phyloP scores from a whole-genome alignment of 306 rosid species.

The Lathyrus tuberosus region DNA sequence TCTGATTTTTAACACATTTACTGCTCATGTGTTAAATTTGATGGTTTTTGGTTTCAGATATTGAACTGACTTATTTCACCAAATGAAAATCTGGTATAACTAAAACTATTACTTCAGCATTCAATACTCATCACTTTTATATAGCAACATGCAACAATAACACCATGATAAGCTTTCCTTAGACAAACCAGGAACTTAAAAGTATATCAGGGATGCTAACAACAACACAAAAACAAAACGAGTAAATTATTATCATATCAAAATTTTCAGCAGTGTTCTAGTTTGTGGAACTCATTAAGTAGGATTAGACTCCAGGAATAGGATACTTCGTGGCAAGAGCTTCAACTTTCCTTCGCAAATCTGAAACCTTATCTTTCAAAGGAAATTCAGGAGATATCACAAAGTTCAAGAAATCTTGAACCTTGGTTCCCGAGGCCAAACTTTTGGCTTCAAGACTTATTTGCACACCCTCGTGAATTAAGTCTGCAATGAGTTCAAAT shows the following conservation, averaged over 20 bases:
- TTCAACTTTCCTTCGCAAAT: slow-evolving; percentile 76
- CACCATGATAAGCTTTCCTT: neutral
- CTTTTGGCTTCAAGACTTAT: slow-evolving; percentile 70
- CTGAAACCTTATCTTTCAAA: slow-evolving; percentile 48
- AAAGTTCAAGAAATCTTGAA: slow-evolving; percentile 78
- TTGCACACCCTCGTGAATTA: slow-evolving; percentile 84
- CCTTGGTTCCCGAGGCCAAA: slow-evolving; percentile 69
- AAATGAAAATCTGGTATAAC: neutral
- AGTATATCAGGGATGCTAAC: neutral
- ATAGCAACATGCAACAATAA: neutral
- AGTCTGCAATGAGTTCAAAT: slow-evolving; percentile 68
- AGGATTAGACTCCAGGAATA: slow-evolving; percentile 73
- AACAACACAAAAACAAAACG: slow-evolving; percentile 10
- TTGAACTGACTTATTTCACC: neutral
- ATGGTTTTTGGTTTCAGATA: neutral
- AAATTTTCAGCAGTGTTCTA: slow-evolving; percentile 24
- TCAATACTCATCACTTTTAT: neutral
- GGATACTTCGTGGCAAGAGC: slow-evolving; percentile 77
- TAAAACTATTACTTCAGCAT: neutral
- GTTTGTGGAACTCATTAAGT: slow-evolving; percentile 14
- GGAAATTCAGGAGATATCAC: slow-evolving; percentile 69
- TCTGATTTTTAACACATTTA: neutral
- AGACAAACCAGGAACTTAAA: neutral
- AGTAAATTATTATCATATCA: slow-evolving; percentile 31
- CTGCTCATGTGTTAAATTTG: neutral